phyloP scores from a whole-genome alignment of 139 green algal species.

The Chlorella sp. region DNA sequence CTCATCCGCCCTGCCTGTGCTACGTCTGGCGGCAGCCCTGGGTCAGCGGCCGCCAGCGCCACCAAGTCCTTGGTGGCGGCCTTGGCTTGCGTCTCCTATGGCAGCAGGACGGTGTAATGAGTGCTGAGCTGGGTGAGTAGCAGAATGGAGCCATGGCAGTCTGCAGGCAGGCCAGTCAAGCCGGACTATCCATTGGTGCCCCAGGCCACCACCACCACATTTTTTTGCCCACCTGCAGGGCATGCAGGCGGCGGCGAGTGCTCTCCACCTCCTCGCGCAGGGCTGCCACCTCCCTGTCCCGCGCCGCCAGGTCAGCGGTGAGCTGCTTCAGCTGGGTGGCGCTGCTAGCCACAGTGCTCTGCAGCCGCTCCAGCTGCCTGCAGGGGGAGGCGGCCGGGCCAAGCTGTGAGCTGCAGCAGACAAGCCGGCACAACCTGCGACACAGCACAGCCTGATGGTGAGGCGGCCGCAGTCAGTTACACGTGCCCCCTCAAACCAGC shows the following conservation, averaged over 20 bases:
- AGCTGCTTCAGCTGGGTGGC: constrained; percentile 21
- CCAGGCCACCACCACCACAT: too few species aligned
- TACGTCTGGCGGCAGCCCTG: background rate
- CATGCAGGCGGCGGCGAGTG: constrained; percentile 41
- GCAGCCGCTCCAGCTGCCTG: constrained; percentile 23
- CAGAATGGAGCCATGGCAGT: too few species aligned
- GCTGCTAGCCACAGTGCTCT: background rate
- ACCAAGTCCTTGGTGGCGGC: constrained; percentile 5
- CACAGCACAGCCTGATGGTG: too few species aligned
- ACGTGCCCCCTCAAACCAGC: background rate
- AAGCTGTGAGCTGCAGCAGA: too few species aligned
- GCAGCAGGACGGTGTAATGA: too few species aligned
- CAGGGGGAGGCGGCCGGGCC: background rate
- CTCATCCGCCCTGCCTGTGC: constrained; percentile 28
- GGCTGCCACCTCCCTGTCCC: background rate
- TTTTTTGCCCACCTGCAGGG: constrained; percentile 47
- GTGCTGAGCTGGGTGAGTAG: too few species aligned
- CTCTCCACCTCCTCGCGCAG: constrained; percentile 15
- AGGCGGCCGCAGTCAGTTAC: too few species aligned
- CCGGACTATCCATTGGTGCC: too few species aligned
- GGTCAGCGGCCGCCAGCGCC: constrained; percentile 1
- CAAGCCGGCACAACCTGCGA: too few species aligned
- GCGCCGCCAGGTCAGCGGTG: background rate
- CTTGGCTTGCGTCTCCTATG: constrained; percentile 11
- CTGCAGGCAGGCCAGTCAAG: too few species aligned